phyloP scores from a whole-genome alignment of 2,329 filamentous ascomycete genomes.

The Coccinonectria pachysandricola region DNA sequence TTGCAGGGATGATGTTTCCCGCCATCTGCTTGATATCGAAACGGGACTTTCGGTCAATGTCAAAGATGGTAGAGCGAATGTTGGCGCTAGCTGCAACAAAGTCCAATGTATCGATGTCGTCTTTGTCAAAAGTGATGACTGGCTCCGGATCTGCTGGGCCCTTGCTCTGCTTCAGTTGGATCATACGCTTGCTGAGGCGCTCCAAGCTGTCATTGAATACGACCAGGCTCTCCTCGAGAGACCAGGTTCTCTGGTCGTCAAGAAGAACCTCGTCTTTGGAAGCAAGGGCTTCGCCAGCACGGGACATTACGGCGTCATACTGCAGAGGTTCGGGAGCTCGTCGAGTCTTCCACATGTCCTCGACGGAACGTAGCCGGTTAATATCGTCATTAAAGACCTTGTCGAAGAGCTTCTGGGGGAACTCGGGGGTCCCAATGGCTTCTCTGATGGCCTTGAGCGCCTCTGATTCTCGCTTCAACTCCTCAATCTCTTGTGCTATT shows the following conservation, averaged over 20 bases:
- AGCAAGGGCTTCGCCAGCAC: constrained; percentile 38
- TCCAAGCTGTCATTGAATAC: constrained; percentile 80
- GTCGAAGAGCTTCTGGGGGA: constrained; percentile 72
- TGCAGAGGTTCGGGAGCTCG: constrained; percentile 63
- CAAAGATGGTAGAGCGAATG: constrained; percentile 78
- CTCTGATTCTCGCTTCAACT: constrained; percentile 72
- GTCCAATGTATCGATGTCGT: constrained; percentile 88
- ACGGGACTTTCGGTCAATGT: constrained; percentile 76
- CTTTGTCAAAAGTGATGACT: constrained; percentile 86
- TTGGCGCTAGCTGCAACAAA: constrained; percentile 90
- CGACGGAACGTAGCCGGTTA: constrained; percentile 69
- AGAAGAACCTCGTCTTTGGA: constrained; percentile 44
- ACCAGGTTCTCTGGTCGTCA: constrained; percentile 71
- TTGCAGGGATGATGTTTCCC: constrained; percentile 96
- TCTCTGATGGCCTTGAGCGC: constrained; percentile 75
- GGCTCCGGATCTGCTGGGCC: constrained; percentile 43
- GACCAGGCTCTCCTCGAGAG: constrained; percentile 68
- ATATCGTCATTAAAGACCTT: constrained; percentile 90
- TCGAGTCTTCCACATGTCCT: constrained; percentile 92
- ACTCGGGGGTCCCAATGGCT: constrained; percentile 68
- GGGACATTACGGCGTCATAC: constrained; percentile 50
- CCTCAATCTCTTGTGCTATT: constrained; percentile 67
- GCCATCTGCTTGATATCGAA: constrained; percentile 99
- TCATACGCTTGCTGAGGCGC: constrained; percentile 63
- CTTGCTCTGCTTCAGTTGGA: constrained; percentile 46